Conservation (phyloP, 2,329 filamentous ascomycete genomes). For the Scytalidium sp. region DNA sequence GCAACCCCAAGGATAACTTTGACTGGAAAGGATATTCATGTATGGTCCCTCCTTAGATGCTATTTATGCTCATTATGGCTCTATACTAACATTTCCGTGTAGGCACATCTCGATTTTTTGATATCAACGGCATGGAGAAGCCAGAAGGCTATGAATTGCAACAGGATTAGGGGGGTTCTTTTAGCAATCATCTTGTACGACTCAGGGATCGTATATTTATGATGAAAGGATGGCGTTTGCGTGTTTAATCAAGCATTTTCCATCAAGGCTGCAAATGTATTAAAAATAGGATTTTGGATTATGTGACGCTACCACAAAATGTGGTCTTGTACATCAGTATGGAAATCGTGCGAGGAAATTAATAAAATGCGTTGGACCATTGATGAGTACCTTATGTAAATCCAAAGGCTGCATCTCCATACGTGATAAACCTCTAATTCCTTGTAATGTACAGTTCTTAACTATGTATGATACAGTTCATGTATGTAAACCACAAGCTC, state of each 20-base stretch:
- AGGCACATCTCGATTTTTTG: constrained; percentile 86
- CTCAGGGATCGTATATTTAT: constrained; percentile 11
- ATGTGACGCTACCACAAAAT: not conserved
- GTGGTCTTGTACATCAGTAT: not conserved
- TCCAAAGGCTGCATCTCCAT: too few species aligned
- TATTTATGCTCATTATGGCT: not conserved
- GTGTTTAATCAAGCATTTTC: constrained; percentile 1
- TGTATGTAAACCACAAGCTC: too few species aligned
- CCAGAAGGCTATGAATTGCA: constrained; percentile 82
- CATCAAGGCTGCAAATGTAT: not conserved
- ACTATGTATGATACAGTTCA: too few species aligned
- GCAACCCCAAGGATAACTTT: constrained; percentile 95
- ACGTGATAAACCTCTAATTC: too few species aligned
- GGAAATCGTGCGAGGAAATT: not conserved
- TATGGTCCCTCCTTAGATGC: constrained; percentile 46
- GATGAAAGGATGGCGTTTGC: constrained; percentile 11
- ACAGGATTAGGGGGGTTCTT: constrained; percentile 39
- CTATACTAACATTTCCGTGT: constrained; percentile 20
- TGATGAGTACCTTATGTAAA: too few species aligned
- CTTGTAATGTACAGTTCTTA: too few species aligned
- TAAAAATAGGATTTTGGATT: not conserved
- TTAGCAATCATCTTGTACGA: not conserved
- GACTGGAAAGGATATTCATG: constrained; percentile 99
- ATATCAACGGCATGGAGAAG: constrained; percentile 76
- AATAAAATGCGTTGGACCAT: too few species aligned